Evolutionary conservation across 2,329 filamentous ascomycete genomes (phyloP).

Genomic region (Trichoderma gracile): DNA sequence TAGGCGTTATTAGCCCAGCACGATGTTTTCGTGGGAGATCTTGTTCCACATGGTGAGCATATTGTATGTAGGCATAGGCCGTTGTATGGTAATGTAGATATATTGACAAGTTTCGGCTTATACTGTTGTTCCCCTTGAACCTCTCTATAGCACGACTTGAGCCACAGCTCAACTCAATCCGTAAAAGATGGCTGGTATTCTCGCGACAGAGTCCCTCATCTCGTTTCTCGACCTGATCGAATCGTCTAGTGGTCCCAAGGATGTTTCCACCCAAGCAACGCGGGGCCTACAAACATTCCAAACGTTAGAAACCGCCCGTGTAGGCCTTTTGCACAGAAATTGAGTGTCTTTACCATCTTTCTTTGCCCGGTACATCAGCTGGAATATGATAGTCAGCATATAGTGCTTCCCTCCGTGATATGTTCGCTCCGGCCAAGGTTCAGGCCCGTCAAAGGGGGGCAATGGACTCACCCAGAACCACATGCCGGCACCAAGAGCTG

Average conservation of each 20-base stretch:
- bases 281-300: constrained; percentile 8
- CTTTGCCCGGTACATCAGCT: constrained; percentile 27
- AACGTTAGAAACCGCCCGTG: not conserved
- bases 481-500: constrained; percentile 72
- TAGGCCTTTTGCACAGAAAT: not conserved
- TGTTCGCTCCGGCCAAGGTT: not conserved
- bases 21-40: not conserved
- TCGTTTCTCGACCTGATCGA: not conserved
- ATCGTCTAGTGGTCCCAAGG: constrained; percentile 25
- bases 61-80: not conserved
- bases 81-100: not conserved
- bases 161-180: not conserved
- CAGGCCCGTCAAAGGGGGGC: not conserved
- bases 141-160: not conserved
- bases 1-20: not conserved
- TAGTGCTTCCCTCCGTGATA: not conserved
- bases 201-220: not conserved
- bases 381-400: not conserved
- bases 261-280: constrained; percentile 25
- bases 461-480: constrained; percentile 26
- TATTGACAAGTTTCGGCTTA: constrained; percentile 4
- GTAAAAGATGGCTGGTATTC: not conserved
- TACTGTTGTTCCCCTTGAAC: not conserved
- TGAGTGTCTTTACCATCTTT: constrained; percentile 23
- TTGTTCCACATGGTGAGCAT: not conserved